Base-by-base conservation (phyloP, 2,329 filamentous ascomycete species). In the Cryphonectria carpinicola region DNA sequence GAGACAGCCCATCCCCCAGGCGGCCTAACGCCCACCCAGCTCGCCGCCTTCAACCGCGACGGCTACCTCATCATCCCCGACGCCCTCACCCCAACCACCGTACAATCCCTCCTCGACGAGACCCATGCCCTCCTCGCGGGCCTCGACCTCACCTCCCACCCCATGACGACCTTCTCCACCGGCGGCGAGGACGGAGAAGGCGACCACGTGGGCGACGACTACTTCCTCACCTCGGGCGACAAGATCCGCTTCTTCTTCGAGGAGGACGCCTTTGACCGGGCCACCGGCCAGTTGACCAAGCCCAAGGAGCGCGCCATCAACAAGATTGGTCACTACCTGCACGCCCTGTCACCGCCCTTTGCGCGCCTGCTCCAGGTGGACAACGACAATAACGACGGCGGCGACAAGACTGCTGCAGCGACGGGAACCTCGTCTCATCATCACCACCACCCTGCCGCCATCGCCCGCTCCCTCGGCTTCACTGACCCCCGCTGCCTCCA, bases 211-310 rank as follows among this genome's bases (percentile, higher is more conserved):
- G 95, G 95, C 73, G 96, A 98, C 83, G 90, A 92, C 78, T 99
- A 99, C 86, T 98, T 99, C 83, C 89, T 98, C 3, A 87, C 86
- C 1, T 96, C 92, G 3, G 94, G 94, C 72, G 93, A 98, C 85
- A 95, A 98, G 82, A 85, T 98, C 73, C 92, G 94, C 71, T 98
- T 97, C 87, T 98, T 98, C 87, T 97, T 98, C 81, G 95, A 98
- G 82, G 94, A 97, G 81, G 95, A 96, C 81, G 95, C 95, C 74
- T 95, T 98, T 80, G 85, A 91, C 76, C 35, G 32, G 10, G 75
- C 83, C 13, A 77, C 81, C 0, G 91, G 93, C 54, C 82, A 83
- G 1, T 88, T 98, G 4, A 84, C 83, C 14, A 94, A 95, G 76
- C 93, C 95, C 54, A 97, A 97, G 80, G 85, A 92, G 73, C 88